Percentiles rank a stretch among this genome's conserved stretches.
phyloP scores from a whole-genome alignment of 495 filamentous ascomycete genomes.

The Aspergillus hancockii region DNA sequence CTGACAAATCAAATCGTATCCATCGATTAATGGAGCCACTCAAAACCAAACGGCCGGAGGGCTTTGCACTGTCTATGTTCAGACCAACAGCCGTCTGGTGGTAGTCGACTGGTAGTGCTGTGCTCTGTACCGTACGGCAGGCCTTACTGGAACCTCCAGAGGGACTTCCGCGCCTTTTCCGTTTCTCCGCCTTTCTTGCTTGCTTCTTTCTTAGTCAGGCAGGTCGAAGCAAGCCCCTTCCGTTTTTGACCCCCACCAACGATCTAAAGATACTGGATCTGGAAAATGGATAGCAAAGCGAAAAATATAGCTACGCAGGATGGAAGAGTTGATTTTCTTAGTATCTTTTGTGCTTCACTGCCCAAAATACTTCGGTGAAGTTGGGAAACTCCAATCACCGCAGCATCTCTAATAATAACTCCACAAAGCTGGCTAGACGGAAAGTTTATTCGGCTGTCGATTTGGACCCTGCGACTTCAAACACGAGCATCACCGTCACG shows the following conservation, averaged over 20 bases:
- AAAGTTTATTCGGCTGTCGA: conserved; percentile 7
- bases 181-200: neutral
- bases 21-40: neutral
- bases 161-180: neutral
- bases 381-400: neutral
- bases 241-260: neutral
- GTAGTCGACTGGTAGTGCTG: neutral
- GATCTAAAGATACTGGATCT: neutral
- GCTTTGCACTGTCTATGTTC: neutral
- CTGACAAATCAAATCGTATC: conserved; percentile 3
- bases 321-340: neutral
- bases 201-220: neutral
- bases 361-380: neutral
- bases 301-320: neutral
- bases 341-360: neutral
- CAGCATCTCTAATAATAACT: conserved; percentile 7
- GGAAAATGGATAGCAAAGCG: neutral
- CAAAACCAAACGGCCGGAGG: neutral
- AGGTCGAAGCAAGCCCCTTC: neutral
- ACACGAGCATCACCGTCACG: conserved; percentile 8
- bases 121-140: no score
- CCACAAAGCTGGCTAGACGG: neutral
- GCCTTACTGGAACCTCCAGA: neutral
- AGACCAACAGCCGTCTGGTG: neutral
- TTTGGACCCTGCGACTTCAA: conserved; percentile 3